phyloP scores from a whole-genome alignment of 768 basidiomycete species.

The Kwoniella botswanensis region DNA sequence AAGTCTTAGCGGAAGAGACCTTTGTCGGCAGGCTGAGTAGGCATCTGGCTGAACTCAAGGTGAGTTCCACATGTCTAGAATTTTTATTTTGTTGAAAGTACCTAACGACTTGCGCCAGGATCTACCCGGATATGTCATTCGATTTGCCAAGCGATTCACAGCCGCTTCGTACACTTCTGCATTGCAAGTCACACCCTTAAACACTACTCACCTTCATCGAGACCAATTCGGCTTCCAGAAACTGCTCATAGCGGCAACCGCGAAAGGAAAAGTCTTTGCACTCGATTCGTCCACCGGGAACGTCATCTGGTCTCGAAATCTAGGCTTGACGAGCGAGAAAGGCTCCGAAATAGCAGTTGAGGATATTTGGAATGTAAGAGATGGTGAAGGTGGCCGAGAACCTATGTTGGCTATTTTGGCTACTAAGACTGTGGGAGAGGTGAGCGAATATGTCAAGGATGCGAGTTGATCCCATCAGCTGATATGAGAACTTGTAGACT shows the following conservation, averaged over 20 bases:
- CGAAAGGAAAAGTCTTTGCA: constrained; percentile 76
- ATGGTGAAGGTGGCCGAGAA: constrained; percentile 35
- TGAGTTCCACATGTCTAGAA: constrained; percentile 29
- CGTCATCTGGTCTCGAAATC: constrained; percentile 77
- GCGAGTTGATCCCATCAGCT: neutral
- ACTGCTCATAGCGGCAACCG: constrained; percentile 73
- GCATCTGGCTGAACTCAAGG: constrained; percentile 52
- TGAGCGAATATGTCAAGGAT: constrained; percentile 17
- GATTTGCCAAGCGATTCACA: constrained; percentile 73
- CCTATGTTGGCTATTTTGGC: constrained; percentile 48
- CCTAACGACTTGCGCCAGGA: constrained; percentile 60
- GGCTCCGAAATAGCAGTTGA: constrained; percentile 44
- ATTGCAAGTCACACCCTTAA: constrained; percentile 50
- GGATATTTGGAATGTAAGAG: constrained; percentile 51
- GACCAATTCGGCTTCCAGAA: constrained; percentile 89
- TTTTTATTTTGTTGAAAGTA: neutral
- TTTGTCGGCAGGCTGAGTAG: constrained; percentile 43
- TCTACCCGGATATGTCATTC: constrained; percentile 71
- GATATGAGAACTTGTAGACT: constrained; percentile 4
- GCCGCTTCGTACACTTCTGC: constrained; percentile 51
- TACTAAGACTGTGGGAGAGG: constrained; percentile 31
- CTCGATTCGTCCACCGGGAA: constrained; percentile 79
- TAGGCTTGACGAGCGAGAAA: constrained; percentile 73
- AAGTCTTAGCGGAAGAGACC: constrained; percentile 51
- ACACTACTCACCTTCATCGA: constrained; percentile 62